phyloP scores from a whole-genome alignment of 2,329 filamentous ascomycete genomes.

The Nigrospora oryzae region DNA sequence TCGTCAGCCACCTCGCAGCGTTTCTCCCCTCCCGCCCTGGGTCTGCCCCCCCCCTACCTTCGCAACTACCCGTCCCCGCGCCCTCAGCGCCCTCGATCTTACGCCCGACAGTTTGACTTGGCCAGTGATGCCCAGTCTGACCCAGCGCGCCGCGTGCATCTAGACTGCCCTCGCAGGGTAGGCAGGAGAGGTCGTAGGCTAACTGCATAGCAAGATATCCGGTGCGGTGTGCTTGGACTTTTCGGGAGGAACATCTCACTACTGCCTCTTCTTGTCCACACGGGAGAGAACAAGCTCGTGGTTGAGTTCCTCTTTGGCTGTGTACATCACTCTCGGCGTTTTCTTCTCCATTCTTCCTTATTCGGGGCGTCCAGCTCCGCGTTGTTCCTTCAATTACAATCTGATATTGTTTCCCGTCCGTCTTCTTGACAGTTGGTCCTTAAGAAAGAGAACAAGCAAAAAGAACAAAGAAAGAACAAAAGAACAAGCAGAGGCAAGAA shows the following conservation, averaged over 20 bases:
- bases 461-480: neutral
- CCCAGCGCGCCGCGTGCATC: no score
- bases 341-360: constrained; percentile 9
- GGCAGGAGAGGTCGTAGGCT: constrained; percentile 1
- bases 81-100: no score
- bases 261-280: neutral
- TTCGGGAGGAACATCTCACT: constrained; percentile 1
- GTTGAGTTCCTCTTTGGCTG: constrained; percentile 19
- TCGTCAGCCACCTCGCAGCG: no score
- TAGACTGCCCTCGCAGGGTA: neutral
- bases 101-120: no score
- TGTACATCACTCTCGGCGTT: constrained; percentile 22
- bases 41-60: no score
- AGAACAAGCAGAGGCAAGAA: constrained; percentile 5
- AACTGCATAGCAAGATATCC: neutral
- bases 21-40: no score
- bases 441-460: constrained; percentile 8
- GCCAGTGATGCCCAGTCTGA: no score
- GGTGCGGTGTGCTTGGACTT: constrained; percentile 2
- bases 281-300: constrained; percentile 16
- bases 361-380: constrained; percentile 10
- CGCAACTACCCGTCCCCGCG: no score
- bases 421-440: constrained; percentile 21
- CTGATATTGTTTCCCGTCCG: constrained; percentile 24
- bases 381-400: constrained; percentile 24